A percentile compares a stretch with the other conserved stretches of the same genome.
These are phyloP conservation scores for Diaporthe caulivora DNA, from an alignment of 2,329 filamentous ascomycete genomes.

Conservation along the genomic window DNA sequence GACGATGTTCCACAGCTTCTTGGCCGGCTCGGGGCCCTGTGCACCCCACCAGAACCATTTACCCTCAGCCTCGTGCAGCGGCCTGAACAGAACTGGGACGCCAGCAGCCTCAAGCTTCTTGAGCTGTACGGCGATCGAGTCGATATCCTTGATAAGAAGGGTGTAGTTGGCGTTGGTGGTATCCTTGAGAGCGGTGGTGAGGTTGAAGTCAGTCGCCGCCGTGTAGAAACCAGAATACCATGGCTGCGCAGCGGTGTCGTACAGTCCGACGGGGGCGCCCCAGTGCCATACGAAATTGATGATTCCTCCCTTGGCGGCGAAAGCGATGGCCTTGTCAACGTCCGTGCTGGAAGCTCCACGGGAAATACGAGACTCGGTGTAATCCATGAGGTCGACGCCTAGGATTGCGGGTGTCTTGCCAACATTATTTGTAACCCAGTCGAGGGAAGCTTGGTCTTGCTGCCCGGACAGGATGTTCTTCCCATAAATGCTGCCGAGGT, in stretches of 20 bases:
- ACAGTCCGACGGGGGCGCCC: slow-evolving; percentile 60
- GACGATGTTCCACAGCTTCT: slow-evolving; percentile 57
- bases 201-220: slow-evolving; percentile 60
- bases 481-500: slow-evolving; percentile 47
- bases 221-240: slow-evolving; percentile 66
- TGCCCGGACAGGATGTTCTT: slow-evolving; percentile 60
- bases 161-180: slow-evolving; percentile 60
- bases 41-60: slow-evolving; percentile 67
- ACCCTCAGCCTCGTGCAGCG: slow-evolving; percentile 64
- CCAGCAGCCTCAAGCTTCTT: slow-evolving; percentile 56
- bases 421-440: slow-evolving; percentile 58
- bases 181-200: slow-evolving; percentile 55
- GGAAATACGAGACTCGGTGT: slow-evolving; percentile 59
- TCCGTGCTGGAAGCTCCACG: slow-evolving; percentile 55
- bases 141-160: slow-evolving; percentile 60
- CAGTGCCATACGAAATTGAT: slow-evolving; percentile 63
- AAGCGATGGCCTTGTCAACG: slow-evolving; percentile 60
- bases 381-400: slow-evolving; percentile 62
- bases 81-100: slow-evolving; percentile 61
- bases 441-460: slow-evolving; percentile 56
- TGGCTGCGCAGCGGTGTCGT: slow-evolving; percentile 57
- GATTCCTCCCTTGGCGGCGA: slow-evolving; percentile 58
- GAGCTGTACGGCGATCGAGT: slow-evolving; percentile 60
- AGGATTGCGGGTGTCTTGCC: slow-evolving; percentile 62
- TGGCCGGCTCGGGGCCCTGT: slow-evolving; percentile 57